A percentile compares a stretch with the other conserved stretches of the same genome.
Conservation (phyloP, 2,329 filamentous ascomycete species). For the Parafenestella ontariensis region DNA sequence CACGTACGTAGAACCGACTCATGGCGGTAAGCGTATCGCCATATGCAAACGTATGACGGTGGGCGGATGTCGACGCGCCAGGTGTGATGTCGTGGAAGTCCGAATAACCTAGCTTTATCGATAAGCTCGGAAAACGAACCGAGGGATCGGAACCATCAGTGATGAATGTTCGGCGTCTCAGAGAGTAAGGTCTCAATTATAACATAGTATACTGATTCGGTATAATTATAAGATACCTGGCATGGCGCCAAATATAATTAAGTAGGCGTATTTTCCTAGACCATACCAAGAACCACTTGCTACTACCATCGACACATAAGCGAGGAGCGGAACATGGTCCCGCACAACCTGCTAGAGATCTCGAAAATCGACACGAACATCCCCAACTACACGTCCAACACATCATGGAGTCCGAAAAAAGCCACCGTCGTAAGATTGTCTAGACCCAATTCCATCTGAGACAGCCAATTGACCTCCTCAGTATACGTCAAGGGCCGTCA, state of each 20-base stretch:
- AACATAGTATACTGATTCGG: no score
- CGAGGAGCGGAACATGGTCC: no score
- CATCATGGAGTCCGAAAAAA: slow-evolving; percentile 7
- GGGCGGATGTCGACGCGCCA: slow-evolving; percentile 13
- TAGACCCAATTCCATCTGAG: not conserved
- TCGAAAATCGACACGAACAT: no score
- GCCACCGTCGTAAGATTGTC: slow-evolving; percentile 13
- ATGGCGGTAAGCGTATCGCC: slow-evolving; percentile 40
- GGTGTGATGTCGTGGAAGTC: slow-evolving; percentile 17
- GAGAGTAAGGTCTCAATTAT: no score
- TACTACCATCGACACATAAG: no score
- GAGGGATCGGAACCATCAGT: slow-evolving; percentile 25
- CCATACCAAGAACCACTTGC: no score
- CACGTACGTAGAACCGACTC: slow-evolving; percentile 58
- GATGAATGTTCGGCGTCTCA: slow-evolving; percentile 10
- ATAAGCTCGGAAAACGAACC: slow-evolving; percentile 36
- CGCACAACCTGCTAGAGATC: no score
- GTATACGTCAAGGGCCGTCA: slow-evolving; percentile 78
- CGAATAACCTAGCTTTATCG: slow-evolving; percentile 30
- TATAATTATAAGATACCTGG: no score
- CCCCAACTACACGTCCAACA: no score
- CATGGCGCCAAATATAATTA: no score
- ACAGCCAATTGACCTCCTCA: slow-evolving; percentile 1
- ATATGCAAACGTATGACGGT: slow-evolving; percentile 8
- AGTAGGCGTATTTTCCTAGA: no score